A percentile compares a stretch with the other conserved stretches of the same genome.
Conservation (phyloP, 306 rosid species). For the Amphicarpaea edgeworthii region DNA sequence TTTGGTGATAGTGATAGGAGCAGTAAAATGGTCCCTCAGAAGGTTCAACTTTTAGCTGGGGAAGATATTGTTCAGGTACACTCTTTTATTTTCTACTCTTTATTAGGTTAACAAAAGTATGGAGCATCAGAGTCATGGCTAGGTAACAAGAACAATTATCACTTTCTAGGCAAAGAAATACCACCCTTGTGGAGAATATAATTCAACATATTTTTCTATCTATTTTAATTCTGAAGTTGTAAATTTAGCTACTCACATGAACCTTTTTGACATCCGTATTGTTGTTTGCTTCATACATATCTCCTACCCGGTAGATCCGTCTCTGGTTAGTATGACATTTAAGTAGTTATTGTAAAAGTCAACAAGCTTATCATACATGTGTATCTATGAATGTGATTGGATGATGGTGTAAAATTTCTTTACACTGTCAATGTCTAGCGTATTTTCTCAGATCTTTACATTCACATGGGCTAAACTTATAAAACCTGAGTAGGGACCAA, state of each 20-base stretch:
- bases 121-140: slow-evolving; percentile 6
- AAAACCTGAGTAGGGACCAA: too few relatives aligned
- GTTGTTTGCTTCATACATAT: not conserved
- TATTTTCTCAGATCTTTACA: too few relatives aligned
- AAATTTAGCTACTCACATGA: not conserved
- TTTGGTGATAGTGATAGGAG: slow-evolving; percentile 96
- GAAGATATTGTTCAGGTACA: slow-evolving; percentile 73
- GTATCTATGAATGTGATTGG: too few relatives aligned
- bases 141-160: not conserved
- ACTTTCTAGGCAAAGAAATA: slow-evolving; percentile 14
- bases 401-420: too few relatives aligned
- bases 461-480: too few relatives aligned
- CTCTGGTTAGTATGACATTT: too few relatives aligned
- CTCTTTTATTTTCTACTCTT: not conserved
- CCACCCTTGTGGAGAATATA: not conserved
- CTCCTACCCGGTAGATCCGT: too few relatives aligned
- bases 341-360: too few relatives aligned
- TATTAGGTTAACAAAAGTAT: not conserved
- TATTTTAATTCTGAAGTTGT: slow-evolving; percentile 32
- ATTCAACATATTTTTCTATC: slow-evolving; percentile 15
- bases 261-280: not conserved
- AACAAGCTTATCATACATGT: too few relatives aligned
- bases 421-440: too few relatives aligned
- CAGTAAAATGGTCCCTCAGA: slow-evolving; percentile 96
- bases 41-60: slow-evolving; percentile 83